Evolutionary conservation across 2,329 filamentous ascomycete genomes (phyloP), one percentile per base, ranked within the genome.

Genomic region (Epichloe amarillans): DNA sequence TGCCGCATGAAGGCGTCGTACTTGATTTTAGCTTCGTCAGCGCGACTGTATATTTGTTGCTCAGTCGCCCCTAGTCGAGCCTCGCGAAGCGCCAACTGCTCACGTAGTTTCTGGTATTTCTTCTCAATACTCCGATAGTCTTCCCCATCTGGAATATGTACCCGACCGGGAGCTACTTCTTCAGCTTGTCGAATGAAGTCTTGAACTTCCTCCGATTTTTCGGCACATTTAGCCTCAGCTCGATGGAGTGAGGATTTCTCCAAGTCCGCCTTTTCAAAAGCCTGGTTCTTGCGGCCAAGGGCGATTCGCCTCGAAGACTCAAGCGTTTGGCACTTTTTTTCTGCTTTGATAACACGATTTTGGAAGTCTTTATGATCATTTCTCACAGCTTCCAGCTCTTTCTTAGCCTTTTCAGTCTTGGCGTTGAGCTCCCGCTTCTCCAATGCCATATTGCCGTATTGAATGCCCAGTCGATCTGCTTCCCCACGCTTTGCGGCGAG

Each of bases 71-170:
- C 84, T 44, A 82, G 67, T 58, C 74, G 72, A 47, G 70, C 67
- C 52, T 79, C 74, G 50, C 79, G 74, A 53, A 73, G 72, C 17
- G 72, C 64, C n/a, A 88, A 66, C 59, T 85, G 80, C 43, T 73
- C 70, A 35, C 68, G 64, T 14, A 89, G 66, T 38, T 73, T 75
- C 1, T 74, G 58, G 52, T 76, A 76, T 60, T 79, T 77, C 50
- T 66, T 69, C 55, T 75, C 70, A 19, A 83, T 71, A 50, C 73
- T 81, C 12, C 68, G 62, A 41, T 75, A 64, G 0, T 81, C 88
- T 61, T 88, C 83, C 5, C 77, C 79, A 49, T 79, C 74, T 4
- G 80, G 76, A 37, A 90, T 75, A 38, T 75, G 65, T 49, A 86
- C 79, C 35, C 86, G 76, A 26, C 69, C 64, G 0, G 72, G 66